Evolutionary conservation across 495 filamentous ascomycete species (phyloP).

Genomic region (Hypoxylon fuscum): DNA sequence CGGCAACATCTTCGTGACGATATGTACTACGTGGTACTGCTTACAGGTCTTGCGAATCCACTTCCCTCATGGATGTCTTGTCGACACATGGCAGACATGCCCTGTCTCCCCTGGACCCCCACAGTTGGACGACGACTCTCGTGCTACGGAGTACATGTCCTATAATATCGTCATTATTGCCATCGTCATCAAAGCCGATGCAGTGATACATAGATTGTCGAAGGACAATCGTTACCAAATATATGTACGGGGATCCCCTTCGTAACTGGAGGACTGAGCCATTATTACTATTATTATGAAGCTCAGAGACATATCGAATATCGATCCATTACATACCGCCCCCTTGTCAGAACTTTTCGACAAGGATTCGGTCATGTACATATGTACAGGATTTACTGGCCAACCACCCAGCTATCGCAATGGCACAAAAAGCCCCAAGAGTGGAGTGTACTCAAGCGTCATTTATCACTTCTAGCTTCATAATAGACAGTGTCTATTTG

Average conservation of each 20-base stretch:
- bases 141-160: constrained; percentile 25
- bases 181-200: constrained; percentile 35
- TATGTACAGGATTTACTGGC: constrained; percentile 1
- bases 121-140: constrained; percentile 25
- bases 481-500: constrained; percentile 35
- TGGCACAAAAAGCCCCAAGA: constrained; percentile 8
- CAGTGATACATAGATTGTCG: constrained; percentile 41
- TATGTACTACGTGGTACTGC: constrained; percentile 17
- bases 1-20: constrained; percentile 9
- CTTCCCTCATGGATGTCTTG: constrained; percentile 33
- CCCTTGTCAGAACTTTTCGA: too few relatives aligned
- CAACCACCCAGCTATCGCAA: constrained; percentile 21
- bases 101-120: constrained; percentile 19
- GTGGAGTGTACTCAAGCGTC: constrained; percentile 31
- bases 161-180: constrained; percentile 35
- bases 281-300: constrained; percentile 38
- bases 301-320: constrained; percentile 13
- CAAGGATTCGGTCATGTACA: constrained; percentile 31
- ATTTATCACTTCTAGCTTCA: constrained; percentile 33
- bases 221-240: constrained; percentile 38
- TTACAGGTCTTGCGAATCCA: constrained; percentile 7
- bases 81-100: constrained; percentile 38
- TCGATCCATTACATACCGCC: constrained; percentile 27
- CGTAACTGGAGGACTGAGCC: constrained; percentile 11
- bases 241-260: constrained; percentile 21